phyloP scores from a whole-genome alignment of 768 basidiomycete species.

The Collybia mongolica region DNA sequence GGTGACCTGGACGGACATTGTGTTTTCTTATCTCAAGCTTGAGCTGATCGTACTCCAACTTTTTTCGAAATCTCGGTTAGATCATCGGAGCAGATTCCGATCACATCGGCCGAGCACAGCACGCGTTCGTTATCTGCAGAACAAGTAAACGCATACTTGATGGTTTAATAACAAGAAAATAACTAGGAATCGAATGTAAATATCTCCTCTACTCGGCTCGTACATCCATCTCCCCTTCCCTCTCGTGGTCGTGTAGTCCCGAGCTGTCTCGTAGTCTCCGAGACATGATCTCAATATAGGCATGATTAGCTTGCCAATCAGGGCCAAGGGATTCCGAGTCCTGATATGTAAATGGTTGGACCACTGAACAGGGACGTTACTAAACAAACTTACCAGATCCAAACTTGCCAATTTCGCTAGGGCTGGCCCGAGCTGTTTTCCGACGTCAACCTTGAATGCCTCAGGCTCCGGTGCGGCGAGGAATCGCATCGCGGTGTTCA shows the following conservation, averaged over 20 bases:
- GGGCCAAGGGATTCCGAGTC: constrained; percentile 40
- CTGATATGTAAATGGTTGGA: constrained; percentile 24
- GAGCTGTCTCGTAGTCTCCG: constrained; percentile 65
- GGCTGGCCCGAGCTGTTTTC: constrained; percentile 51
- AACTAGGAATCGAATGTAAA: neutral
- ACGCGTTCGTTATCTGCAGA: too few relatives aligned
- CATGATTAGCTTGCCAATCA: constrained; percentile 63
- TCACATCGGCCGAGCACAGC: too few relatives aligned
- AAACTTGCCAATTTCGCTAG: constrained; percentile 54
- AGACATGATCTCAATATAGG: constrained; percentile 76
- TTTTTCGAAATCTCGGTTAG: too few relatives aligned
- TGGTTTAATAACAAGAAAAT: too few relatives aligned
- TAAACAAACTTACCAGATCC: constrained; percentile 28
- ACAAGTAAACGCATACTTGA: too few relatives aligned
- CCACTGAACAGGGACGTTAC: neutral
- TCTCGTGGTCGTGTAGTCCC: constrained; percentile 45
- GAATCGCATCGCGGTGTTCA: constrained; percentile 52
- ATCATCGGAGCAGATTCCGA: too few relatives aligned
- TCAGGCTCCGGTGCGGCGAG: constrained; percentile 56
- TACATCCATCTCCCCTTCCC: too few relatives aligned
- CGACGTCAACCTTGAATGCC: constrained; percentile 56
- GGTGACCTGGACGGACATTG: constrained; percentile 46
- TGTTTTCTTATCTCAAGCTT: neutral
- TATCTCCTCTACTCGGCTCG: too few relatives aligned
- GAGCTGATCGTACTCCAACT: too few relatives aligned